phyloP scores from a whole-genome alignment of 768 basidiomycete species.

The Leucocoprinus sp. region DNA sequence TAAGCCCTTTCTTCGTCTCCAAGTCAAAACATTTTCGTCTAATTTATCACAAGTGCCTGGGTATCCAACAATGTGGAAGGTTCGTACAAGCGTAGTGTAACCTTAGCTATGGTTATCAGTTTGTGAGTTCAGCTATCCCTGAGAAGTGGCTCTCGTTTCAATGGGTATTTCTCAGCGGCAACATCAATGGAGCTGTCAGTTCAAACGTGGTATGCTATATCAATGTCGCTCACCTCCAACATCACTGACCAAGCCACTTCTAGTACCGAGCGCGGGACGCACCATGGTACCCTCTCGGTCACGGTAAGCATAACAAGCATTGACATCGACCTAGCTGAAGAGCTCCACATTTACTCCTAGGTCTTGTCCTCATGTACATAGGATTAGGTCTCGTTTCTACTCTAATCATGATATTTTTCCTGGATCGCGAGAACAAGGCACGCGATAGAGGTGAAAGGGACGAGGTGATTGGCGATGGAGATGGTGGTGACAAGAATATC shows the following conservation, averaged over 20 bases:
- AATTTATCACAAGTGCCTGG: conserved; percentile 31
- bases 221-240: background rate
- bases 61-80: conserved; percentile 70
- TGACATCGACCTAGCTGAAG: background rate
- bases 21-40: background rate
- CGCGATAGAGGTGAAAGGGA: conserved; percentile 63
- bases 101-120: conserved; percentile 61
- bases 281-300: conserved; percentile 54
- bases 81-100: conserved; percentile 66
- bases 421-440: conserved; percentile 54
- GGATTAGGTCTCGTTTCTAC: conserved; percentile 49
- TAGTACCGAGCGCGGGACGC: conserved; percentile 57
- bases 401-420: conserved; percentile 27
- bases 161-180: conserved; percentile 36
- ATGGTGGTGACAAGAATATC: conserved; percentile 21
- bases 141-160: background rate
- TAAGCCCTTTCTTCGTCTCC: conserved; percentile 18
- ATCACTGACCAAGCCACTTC: conserved; percentile 2
- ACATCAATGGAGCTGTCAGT: conserved; percentile 69
- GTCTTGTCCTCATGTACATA: conserved; percentile 68
- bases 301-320: conserved; percentile 16
- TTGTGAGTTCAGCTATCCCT: conserved; percentile 27
- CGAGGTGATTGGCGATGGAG: conserved; percentile 53
- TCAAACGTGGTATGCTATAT: conserved; percentile 55
- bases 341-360: conserved; percentile 20